Evolutionary conservation across 768 basidiomycete genomes (phyloP).

Genomic region (Botryobasidium botryosum): DNA sequence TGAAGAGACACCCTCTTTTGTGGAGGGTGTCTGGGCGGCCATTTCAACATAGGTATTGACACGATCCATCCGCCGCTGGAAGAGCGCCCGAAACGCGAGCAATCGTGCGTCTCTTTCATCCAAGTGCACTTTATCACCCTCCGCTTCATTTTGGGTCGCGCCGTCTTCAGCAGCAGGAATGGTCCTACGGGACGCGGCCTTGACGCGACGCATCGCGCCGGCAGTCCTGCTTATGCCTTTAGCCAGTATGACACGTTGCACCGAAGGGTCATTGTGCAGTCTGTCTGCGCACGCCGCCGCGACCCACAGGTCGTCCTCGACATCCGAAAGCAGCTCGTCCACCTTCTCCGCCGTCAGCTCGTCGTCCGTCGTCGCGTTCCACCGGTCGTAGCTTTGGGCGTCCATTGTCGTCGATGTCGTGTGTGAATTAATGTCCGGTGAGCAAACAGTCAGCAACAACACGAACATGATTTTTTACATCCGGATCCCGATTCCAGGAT

Average conservation of each 20-base stretch:
- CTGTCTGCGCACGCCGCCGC: conserved; percentile 57
- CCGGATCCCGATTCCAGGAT: no score
- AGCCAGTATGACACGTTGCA: conserved; percentile 42
- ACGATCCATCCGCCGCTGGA: conserved; percentile 51
- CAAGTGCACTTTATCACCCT: conserved; percentile 3
- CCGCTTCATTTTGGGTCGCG: conserved; percentile 14
- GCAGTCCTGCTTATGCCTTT: conserved; percentile 46
- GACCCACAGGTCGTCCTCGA: conserved; percentile 61
- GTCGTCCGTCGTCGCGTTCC: conserved; percentile 39
- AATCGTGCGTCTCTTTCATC: conserved; percentile 7
- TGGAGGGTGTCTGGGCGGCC: conserved; percentile 17
- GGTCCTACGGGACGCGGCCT: conserved; percentile 19
- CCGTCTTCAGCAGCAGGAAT: conserved; percentile 13
- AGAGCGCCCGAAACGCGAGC: conserved; percentile 34
- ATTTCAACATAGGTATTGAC: conserved; percentile 59
- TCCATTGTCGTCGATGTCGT: no score
- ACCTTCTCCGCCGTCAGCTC: conserved; percentile 38
- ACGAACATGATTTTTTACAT: no score
- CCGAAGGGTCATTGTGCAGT: conserved; percentile 35
- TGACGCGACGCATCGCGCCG: conserved; percentile 30
- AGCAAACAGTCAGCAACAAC: no score
- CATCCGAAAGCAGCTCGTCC: conserved; percentile 28
- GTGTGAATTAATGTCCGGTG: no score
- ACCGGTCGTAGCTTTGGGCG: no score
- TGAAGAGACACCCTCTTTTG: neutral